Percentiles rank a stretch among this genome's conserved stretches.
Evolutionary conservation across 2,329 filamentous ascomycete genomes (phyloP).

Genomic region (Penicillium sp.): DNA sequence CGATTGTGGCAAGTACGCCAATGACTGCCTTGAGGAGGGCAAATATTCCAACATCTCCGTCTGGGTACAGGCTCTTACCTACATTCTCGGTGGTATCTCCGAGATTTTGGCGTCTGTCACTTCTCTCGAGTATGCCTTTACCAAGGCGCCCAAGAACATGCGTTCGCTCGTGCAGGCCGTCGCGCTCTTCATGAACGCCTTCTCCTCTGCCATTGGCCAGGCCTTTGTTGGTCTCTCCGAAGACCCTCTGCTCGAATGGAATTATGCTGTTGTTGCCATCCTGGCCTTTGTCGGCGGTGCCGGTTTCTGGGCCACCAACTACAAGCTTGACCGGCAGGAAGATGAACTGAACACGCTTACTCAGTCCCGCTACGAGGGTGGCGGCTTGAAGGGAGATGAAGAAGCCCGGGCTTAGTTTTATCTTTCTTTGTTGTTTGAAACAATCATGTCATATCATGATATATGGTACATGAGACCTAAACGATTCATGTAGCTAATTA

Average conservation of each 20-base stretch:
- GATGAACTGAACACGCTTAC: conserved; percentile 63
- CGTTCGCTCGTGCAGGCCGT: conserved; percentile 67
- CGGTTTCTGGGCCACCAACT: conserved; percentile 71
- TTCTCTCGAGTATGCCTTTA: conserved; percentile 75
- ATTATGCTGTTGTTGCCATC: conserved; percentile 69
- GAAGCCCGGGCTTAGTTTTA: conserved; percentile 3
- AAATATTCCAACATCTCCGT: conserved; percentile 66
- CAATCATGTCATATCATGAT: conserved; percentile 10
- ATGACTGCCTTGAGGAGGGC: conserved; percentile 47
- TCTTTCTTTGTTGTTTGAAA: background rate
- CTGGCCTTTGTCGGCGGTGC: conserved; percentile 67
- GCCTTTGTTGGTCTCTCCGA: conserved; percentile 66
- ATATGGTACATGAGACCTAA: conserved; percentile 8
- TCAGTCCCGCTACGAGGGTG: background rate
- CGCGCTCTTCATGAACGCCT: conserved; percentile 71
- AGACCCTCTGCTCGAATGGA: conserved; percentile 73
- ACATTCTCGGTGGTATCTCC: conserved; percentile 59
- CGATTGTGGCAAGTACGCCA: conserved; percentile 62
- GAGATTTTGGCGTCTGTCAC: conserved; percentile 64
- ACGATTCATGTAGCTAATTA: conserved; percentile 4
- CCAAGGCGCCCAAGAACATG: conserved; percentile 79
- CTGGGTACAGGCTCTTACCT: conserved; percentile 56
- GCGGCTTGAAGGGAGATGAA: conserved; percentile 10
- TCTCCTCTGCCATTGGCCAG: conserved; percentile 71
- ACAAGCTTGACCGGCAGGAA: conserved; percentile 67